These are phyloP conservation scores for Rubroboletus pulcherrimus DNA, from an alignment of 768 basidiomycete species.

Conservation along the genomic window DNA sequence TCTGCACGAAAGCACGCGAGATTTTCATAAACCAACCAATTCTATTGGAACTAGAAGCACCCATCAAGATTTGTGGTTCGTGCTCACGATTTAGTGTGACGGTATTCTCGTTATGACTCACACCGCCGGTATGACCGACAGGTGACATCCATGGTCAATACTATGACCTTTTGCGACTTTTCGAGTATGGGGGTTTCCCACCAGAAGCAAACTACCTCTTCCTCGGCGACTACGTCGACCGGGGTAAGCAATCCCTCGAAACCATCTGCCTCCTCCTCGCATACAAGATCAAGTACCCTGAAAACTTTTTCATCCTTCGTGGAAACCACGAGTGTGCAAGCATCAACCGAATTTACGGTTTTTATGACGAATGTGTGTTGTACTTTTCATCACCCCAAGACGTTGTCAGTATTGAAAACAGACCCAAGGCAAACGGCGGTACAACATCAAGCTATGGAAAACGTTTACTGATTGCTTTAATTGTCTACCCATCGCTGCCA, in stretches of 20 bases:
- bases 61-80: slow-evolving; percentile 99
- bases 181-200: slow-evolving; percentile 99
- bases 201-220: slow-evolving; percentile 99
- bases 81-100: slow-evolving; percentile 3
- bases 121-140: slow-evolving; percentile 32
- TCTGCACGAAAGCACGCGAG: slow-evolving; percentile 97
- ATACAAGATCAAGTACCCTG: slow-evolving; percentile 99
- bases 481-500: slow-evolving; percentile 97
- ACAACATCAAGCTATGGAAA: slow-evolving; percentile 99
- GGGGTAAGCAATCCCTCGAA: slow-evolving; percentile 97
- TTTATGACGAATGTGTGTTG: slow-evolving; percentile 96
- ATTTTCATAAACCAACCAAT: slow-evolving; percentile 99
- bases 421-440: slow-evolving; percentile 89
- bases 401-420: slow-evolving; percentile 9
- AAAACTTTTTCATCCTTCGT: slow-evolving; percentile 99
- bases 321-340: slow-evolving; percentile 99
- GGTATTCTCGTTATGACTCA: slow-evolving; percentile 20
- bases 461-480: slow-evolving; percentile 99
- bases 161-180: slow-evolving; percentile 95
- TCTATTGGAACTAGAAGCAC: slow-evolving; percentile 94
- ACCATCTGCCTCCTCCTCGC: slow-evolving; percentile 99
- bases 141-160: slow-evolving; percentile 99
- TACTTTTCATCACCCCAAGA: background rate
- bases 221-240: slow-evolving; percentile 98
- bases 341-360: slow-evolving; percentile 99